Evolutionary conservation across 2,329 filamentous ascomycete species (phyloP), one percentile per base, ranked within the genome.

Genomic region (Metarhizium anisopliae): DNA sequence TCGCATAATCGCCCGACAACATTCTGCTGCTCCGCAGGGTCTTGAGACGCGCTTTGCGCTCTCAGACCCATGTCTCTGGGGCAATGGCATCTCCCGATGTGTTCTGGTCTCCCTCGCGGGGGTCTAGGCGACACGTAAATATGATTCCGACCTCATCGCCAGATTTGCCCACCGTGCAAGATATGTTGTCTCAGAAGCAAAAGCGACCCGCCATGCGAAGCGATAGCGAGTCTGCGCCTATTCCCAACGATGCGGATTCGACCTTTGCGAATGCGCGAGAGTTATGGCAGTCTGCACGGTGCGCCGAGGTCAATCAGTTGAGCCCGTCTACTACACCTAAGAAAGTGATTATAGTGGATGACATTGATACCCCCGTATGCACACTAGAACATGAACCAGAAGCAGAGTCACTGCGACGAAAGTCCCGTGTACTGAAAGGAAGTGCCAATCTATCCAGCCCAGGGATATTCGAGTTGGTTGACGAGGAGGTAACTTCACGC

Each of bases 111-210:
- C 60, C 66, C 50, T 50, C 63, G 58, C 61, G 67, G 56, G 68
- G 61, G 52, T 59, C 69, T 65, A 70, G 60, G 61, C 68, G 47
- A 55, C 58, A 66, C 55, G 63, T 70, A 18, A 61, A 68, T 35
- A 56, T 67, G 35, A 59, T 58, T 14, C 49, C 64, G 8, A 79
- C 79, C 0, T 82, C 79, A 0, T 82, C 80, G 4, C 79, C 80
- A n/a, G 73, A 72, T n/a, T 66, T 84, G 0, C 81, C 81, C 3
- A 74, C 80, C 0, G 66, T 83, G 0, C 70, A 72, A 42, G 74
- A 82, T 2, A 64, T 84, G 10, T 60, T 79, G 1, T 68, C 71
- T 2, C 75, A 72, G 47, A 59, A 58, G 29, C 59, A 62, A 11
- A 70, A 62, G 30, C 69, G 62, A 11, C 62, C 71, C 3, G 47